A percentile compares a stretch with the other conserved stretches of the same genome.
These are phyloP conservation scores for Cantharellus cinnabarinus DNA, from an alignment of 768 basidiomycete genomes.

Conservation along the genomic window DNA sequence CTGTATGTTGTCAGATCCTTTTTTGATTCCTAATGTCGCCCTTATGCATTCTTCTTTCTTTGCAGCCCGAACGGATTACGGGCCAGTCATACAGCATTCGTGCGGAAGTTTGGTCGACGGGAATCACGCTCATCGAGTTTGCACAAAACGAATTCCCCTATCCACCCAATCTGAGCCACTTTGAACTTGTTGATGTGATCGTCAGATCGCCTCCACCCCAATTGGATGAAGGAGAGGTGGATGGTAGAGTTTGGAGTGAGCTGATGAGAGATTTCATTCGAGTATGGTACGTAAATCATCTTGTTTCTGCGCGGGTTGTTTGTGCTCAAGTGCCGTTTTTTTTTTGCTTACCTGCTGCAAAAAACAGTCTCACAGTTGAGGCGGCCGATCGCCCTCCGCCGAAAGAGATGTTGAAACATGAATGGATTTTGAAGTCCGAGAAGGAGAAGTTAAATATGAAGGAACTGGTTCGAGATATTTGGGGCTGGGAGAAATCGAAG, in stretches of 20 bases:
- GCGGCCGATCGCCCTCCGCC: conserved; percentile 55
- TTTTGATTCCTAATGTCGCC: conserved; percentile 1
- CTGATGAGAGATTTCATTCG: conserved; percentile 86
- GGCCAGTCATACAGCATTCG: conserved; percentile 85
- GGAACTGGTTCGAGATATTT: conserved; percentile 69
- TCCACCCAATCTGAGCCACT: conserved; percentile 72
- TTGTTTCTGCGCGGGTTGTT: conserved; percentile 2
- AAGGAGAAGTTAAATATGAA: conserved; percentile 75
- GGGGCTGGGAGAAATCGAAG: conserved; percentile 27
- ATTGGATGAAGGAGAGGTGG: conserved; percentile 36
- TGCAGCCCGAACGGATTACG: conserved; percentile 80
- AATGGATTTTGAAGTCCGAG: conserved; percentile 62
- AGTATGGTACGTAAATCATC: conserved; percentile 38
- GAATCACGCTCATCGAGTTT: conserved; percentile 83
- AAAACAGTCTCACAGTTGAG: conserved; percentile 46
- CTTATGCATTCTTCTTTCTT: conserved; percentile 5
- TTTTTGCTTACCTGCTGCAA: neutral
- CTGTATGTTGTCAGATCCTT: conserved; percentile 38
- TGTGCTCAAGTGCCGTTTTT: neutral
- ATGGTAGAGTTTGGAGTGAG: conserved; percentile 37
- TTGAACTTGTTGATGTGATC: conserved; percentile 58
- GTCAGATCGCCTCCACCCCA: conserved; percentile 37
- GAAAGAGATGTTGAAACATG: conserved; percentile 61
- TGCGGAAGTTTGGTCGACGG: conserved; percentile 96
- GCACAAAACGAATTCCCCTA: conserved; percentile 92